Evolutionary conservation across 495 filamentous ascomycete species (phyloP), one percentile per base, ranked within the genome.

Genomic region (Daldinia grandis): DNA sequence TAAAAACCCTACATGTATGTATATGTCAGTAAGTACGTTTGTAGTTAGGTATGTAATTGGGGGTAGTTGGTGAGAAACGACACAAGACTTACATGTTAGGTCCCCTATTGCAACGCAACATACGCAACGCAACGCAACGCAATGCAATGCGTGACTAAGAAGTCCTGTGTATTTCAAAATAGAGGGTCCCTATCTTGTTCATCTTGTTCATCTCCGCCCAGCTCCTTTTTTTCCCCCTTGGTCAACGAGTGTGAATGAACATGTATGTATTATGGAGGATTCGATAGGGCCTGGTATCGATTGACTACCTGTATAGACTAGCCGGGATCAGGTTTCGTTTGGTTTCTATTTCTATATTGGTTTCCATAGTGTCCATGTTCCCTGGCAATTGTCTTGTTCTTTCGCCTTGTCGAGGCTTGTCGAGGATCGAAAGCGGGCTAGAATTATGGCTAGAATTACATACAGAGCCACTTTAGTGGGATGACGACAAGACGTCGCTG

Each of bases 301-400:
- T 57, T 49, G 51, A 42, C 40, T 64, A n/a, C n/a, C n/a, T n/a
- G n/a, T n/a, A n/a, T n/a, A 60, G 42, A 57, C 24, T 4, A 51
- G 19, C 51, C 21, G 28, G 64, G 54, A 50, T 58, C 25, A 58
- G 40, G 63, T 62, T 72, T 72, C 54, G 69, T 66, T 67, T 67
- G n/a, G 69, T 66, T 71, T 71, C 68, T 38, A 50, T 49, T 50
- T n/a, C 15, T 35, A 35, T 35, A 35, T 35, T 35, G 4, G 33
- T 14, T 35, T 35, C 33, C 33, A 35, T 35, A 35, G 31, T 38
- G 12, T 38, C 35, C 9, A 38, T 12, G 15, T 47, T 47, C 42
- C 42, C 38, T 47, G 42, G 42, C 42, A 47, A 47, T 64, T 24
- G 24, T n/a, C 14, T 28, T 54, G 14, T 14, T 53, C 14, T 37